Conservation (phyloP, 305 asterid genomes). For the Plantago lanceolata region DNA sequence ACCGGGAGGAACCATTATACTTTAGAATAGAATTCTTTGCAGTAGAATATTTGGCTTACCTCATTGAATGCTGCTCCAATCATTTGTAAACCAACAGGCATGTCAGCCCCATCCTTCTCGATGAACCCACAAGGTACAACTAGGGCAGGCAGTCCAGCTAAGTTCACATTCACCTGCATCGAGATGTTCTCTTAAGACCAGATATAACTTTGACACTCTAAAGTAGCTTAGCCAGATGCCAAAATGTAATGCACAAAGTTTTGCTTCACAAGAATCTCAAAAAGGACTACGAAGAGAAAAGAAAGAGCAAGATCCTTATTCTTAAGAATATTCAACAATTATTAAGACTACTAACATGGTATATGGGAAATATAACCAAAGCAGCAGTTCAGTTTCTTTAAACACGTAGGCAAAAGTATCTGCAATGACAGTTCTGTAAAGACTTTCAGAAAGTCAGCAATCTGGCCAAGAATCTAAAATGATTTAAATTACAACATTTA, state of each 20-base stretch:
- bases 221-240: neutral
- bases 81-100: slow-evolving; percentile 89
- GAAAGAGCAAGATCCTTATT: neutral
- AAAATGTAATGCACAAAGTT: neutral
- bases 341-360: neutral
- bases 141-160: slow-evolving; percentile 94
- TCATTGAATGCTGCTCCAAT: slow-evolving; percentile 89
- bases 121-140: slow-evolving; percentile 92
- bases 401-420: neutral
- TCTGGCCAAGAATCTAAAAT: neutral
- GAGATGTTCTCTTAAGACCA: neutral
- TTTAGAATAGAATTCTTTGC: neutral
- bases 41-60: slow-evolving; percentile 31
- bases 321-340: neutral
- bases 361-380: neutral
- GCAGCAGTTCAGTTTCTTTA: neutral
- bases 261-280: neutral
- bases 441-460: neutral
- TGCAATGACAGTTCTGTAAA: neutral
- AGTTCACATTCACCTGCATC: slow-evolving; percentile 80
- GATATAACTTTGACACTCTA: neutral
- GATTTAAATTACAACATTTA: no score
- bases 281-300: neutral
- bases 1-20: neutral
- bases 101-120: slow-evolving; percentile 46